Conservation (phyloP, 805 yeast species). For the Kodamaea jinghongensis region DNA sequence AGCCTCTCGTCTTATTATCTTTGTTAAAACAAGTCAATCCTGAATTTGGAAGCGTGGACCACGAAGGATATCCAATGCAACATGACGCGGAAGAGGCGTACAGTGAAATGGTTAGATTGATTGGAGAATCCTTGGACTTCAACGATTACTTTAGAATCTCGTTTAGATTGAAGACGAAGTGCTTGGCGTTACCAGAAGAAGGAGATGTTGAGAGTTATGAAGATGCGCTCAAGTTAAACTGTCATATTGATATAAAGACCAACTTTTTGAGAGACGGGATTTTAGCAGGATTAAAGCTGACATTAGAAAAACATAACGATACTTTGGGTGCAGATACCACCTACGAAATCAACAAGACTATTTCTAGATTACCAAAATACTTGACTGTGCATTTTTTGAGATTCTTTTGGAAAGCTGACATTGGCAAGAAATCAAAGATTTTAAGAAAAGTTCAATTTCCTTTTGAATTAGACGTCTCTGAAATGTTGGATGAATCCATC, state of each 20-base stretch:
- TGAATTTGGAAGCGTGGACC: constrained; percentile 81
- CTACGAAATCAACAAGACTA: constrained; percentile 58
- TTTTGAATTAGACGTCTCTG: constrained; percentile 84
- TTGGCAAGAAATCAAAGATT: constrained; percentile 87
- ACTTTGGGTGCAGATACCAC: constrained; percentile 66
- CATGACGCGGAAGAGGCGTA: constrained; percentile 98
- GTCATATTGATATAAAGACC: constrained; percentile 83
- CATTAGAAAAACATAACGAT: constrained; percentile 74
- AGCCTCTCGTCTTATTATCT: constrained; percentile 67
- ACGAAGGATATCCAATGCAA: constrained; percentile 74
- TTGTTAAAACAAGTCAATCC: constrained; percentile 70
- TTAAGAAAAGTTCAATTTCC: constrained; percentile 94
- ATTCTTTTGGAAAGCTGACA: constrained; percentile 93
- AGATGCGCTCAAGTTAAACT: constrained; percentile 72
- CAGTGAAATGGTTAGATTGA: constrained; percentile 65
- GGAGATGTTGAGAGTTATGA: constrained; percentile 24
- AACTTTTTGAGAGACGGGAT: constrained; percentile 89
- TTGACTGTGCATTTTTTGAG: constrained; percentile 90
- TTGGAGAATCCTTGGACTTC: constrained; percentile 48
- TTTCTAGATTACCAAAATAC: constrained; percentile 80
- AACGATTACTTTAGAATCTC: constrained; percentile 62
- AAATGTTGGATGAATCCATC: constrained; percentile 77
- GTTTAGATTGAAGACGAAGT: constrained; percentile 61
- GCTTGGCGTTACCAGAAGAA: constrained; percentile 47
- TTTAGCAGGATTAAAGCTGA: constrained; percentile 68